phyloP scores from a whole-genome alignment of 2,329 filamentous ascomycete genomes.

The Microcera coccophila region DNA sequence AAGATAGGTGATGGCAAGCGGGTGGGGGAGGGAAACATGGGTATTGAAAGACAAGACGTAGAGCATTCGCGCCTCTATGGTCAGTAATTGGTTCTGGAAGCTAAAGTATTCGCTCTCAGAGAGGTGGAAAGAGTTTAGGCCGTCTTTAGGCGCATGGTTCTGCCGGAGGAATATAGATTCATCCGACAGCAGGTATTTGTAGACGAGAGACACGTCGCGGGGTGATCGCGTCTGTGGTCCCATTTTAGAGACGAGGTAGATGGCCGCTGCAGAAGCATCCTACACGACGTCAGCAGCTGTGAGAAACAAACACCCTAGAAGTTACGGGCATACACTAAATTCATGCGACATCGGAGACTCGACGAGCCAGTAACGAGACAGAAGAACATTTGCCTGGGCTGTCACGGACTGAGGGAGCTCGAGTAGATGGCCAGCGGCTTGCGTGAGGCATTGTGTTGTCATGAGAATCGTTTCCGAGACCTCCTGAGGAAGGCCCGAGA shows the following conservation, averaged over 20 bases:
- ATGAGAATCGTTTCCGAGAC: slow-evolving; percentile 70
- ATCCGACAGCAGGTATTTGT: slow-evolving; percentile 70
- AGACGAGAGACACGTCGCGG: slow-evolving; percentile 79
- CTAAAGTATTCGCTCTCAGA: slow-evolving; percentile 68
- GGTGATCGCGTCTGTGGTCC: slow-evolving; percentile 72
- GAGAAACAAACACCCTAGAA: not conserved
- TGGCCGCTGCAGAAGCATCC: slow-evolving; percentile 75
- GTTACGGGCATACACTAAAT: slow-evolving; percentile 46
- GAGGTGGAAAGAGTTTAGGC: slow-evolving; percentile 61
- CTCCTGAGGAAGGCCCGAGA: slow-evolving; percentile 60
- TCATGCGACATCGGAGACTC: slow-evolving; percentile 54
- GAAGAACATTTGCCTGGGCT: slow-evolving; percentile 76
- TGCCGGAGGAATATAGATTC: slow-evolving; percentile 52
- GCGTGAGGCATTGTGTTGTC: slow-evolving; percentile 68
- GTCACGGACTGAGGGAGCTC: slow-evolving; percentile 81
- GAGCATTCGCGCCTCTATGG: slow-evolving; percentile 74
- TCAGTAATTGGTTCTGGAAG: slow-evolving; percentile 61
- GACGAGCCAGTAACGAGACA: slow-evolving; percentile 74
- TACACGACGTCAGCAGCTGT: slow-evolving; percentile 33
- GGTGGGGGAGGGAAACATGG: slow-evolving; percentile 80
- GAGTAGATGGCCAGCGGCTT: slow-evolving; percentile 75
- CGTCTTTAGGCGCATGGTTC: slow-evolving; percentile 30
- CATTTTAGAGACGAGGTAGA: slow-evolving; percentile 81
- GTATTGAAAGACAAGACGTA: slow-evolving; percentile 75
- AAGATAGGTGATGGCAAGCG: slow-evolving; percentile 84